These are phyloP conservation scores for Cyclanthera cordifolia DNA, from an alignment of 306 rosid genomes.

Conservation along the genomic window DNA sequence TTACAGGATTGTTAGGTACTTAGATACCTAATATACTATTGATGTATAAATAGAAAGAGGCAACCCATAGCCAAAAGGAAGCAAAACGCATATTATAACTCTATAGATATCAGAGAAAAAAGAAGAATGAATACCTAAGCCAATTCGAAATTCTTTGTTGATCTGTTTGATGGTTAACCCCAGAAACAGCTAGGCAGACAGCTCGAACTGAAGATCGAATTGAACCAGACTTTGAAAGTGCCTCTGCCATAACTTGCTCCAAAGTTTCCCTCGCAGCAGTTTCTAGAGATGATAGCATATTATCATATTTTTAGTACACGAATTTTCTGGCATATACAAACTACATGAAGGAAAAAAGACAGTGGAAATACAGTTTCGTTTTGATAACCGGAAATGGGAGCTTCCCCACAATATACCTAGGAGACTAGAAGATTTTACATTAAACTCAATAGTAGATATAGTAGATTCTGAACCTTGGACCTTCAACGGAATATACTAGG, in stretches of 20 bases:
- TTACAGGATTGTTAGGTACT: too few relatives aligned
- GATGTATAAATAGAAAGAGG: background rate
- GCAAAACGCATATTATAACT: background rate
- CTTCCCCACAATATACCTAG: too few relatives aligned
- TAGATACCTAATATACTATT: background rate
- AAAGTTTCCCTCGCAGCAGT: slow-evolving; percentile 77
- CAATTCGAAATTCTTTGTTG: slow-evolving; percentile 63
- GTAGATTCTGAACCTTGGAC: too few relatives aligned
- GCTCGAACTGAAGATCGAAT: slow-evolving; percentile 75
- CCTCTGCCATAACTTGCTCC: slow-evolving; percentile 84
- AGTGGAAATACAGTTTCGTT: too few relatives aligned
- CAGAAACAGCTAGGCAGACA: slow-evolving; percentile 84
- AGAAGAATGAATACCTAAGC: slow-evolving; percentile 46
- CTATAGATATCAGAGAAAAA: background rate
- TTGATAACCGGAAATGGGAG: too few relatives aligned
- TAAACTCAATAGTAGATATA: too few relatives aligned
- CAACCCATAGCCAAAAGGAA: background rate
- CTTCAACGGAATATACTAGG: too few relatives aligned
- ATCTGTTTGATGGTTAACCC: slow-evolving; percentile 84
- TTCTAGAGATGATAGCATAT: slow-evolving; percentile 34
- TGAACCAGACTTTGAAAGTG: slow-evolving; percentile 62
- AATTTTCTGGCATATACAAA: background rate
- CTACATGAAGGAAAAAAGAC: background rate
- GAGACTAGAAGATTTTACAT: too few relatives aligned
- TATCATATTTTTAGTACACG: background rate